phyloP scores from a whole-genome alignment of 2,329 filamentous ascomycete genomes.

The Dothistroma pini region DNA sequence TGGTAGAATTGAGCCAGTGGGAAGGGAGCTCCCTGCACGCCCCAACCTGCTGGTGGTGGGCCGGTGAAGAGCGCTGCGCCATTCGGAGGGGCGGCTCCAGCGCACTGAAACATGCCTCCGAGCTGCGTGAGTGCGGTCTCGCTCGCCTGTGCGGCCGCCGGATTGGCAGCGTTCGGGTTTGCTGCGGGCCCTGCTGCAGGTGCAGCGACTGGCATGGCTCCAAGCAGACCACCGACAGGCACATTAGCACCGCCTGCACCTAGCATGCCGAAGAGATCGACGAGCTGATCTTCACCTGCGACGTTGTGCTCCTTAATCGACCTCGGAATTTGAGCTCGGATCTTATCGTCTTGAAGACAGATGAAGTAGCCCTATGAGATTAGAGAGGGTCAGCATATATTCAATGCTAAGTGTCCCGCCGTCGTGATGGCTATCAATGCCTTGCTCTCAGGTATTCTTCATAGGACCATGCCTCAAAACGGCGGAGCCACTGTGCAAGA shows the following conservation, averaged over 20 bases:
- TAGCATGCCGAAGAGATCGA: not conserved
- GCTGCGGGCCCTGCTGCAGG: not conserved
- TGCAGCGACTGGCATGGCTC: not conserved
- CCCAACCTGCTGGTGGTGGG: not conserved
- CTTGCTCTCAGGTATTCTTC: too few species aligned
- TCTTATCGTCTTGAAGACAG: constrained; percentile 19
- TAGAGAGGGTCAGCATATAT: too few species aligned
- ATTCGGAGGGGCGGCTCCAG: not conserved
- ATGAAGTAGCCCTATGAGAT: constrained; percentile 16
- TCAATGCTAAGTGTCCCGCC: too few species aligned
- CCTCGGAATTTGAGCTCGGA: constrained; percentile 17
- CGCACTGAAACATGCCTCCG: not conserved
- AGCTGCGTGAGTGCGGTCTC: not conserved
- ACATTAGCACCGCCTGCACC: not conserved
- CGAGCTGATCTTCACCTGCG: not conserved
- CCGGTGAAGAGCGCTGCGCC: not conserved
- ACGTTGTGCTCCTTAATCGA: constrained; percentile 28
- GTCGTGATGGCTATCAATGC: too few species aligned
- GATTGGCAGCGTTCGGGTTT: not conserved
- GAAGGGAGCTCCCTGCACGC: not conserved
- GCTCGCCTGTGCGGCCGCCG: not conserved
- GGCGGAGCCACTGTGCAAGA: too few species aligned
- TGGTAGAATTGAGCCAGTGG: not conserved
- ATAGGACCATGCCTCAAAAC: too few species aligned
- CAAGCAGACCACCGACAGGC: not conserved